These are phyloP conservation scores for Penicillium coffeae DNA, from an alignment of 495 filamentous ascomycete species.

Conservation along the genomic window DNA sequence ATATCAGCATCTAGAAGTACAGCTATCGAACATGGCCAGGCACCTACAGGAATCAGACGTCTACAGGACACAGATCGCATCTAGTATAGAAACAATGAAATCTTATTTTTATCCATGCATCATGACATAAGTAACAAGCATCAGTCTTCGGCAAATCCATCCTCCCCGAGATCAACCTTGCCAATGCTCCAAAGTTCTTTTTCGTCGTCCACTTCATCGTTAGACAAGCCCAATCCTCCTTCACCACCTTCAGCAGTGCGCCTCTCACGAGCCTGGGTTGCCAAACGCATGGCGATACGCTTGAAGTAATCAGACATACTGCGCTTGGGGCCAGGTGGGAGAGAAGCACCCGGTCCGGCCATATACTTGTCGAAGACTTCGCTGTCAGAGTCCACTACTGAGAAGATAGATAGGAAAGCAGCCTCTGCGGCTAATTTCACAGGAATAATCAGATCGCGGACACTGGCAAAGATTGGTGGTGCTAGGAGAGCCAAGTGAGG, in stretches of 20 bases:
- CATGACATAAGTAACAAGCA: constrained; percentile 14
- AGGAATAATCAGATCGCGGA: constrained; percentile 91
- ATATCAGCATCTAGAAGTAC: background rate
- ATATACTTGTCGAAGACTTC: constrained; percentile 93
- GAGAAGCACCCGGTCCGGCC: constrained; percentile 52
- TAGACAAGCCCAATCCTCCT: constrained; percentile 76
- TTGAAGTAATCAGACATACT: constrained; percentile 98
- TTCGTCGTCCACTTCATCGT: constrained; percentile 90
- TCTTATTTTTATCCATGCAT: constrained; percentile 6
- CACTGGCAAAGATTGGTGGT: constrained; percentile 80
- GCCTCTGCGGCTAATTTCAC: constrained; percentile 94
- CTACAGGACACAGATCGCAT: no score
- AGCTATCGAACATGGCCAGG: no score
- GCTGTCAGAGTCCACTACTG: constrained; percentile 78
- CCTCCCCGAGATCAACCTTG: constrained; percentile 76
- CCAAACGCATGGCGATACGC: constrained; percentile 77
- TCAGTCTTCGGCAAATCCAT: constrained; percentile 51
- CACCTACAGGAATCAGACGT: no score
- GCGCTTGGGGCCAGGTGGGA: constrained; percentile 69
- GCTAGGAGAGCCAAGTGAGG: constrained; percentile 76
- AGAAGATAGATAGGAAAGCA: constrained; percentile 90
- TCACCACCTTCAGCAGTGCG: constrained; percentile 85
- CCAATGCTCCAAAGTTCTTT: constrained; percentile 95
- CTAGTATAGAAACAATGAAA: no score
- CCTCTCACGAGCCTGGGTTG: constrained; percentile 77